Conservation (phyloP, 2,329 filamentous ascomycete species). For the Volutella citrinella region DNA sequence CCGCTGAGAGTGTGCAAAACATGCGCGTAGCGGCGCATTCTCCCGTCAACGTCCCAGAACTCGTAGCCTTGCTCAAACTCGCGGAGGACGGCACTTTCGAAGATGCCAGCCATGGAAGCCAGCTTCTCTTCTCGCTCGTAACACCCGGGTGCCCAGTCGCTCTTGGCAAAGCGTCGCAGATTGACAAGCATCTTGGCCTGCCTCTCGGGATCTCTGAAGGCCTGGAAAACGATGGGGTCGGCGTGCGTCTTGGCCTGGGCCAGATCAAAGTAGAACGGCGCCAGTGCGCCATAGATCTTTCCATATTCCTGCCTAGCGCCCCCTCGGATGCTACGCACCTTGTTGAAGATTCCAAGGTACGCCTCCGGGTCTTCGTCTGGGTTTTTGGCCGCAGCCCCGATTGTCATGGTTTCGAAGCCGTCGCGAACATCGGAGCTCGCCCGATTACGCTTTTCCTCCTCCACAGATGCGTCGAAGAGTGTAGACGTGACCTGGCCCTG, state of each 20-base stretch:
- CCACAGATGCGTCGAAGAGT: conserved; percentile 70
- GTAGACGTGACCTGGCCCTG: conserved; percentile 41
- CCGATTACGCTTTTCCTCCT: conserved; percentile 57
- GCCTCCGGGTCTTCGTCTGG: conserved; percentile 58
- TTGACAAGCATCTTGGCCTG: conserved; percentile 89
- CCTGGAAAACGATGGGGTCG: conserved; percentile 80
- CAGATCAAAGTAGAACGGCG: conserved; percentile 85
- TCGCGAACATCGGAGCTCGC: conserved; percentile 43
- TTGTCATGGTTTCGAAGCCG: conserved; percentile 76
- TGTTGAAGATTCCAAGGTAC: conserved; percentile 66
- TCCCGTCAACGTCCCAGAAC: conserved; percentile 80
- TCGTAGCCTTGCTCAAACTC: conserved; percentile 95
- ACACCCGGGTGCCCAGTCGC: conserved; percentile 78
- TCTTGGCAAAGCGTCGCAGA: conserved; percentile 71
- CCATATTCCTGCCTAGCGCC: conserved; percentile 87
- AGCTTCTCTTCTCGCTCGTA: conserved; percentile 68
- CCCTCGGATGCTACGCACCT: conserved; percentile 75
- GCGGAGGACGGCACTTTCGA: conserved; percentile 83
- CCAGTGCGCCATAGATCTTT: conserved; percentile 82
- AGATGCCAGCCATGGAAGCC: conserved; percentile 71
- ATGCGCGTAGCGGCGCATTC: conserved; percentile 85
- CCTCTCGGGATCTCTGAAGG: conserved; percentile 82
- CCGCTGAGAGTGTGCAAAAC: conserved; percentile 82
- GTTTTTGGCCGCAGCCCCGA: conserved; percentile 45
- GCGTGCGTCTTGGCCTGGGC: conserved; percentile 68